Base-by-base conservation (phyloP, 768 basidiomycete genomes). In the Kwoniella europaea region DNA sequence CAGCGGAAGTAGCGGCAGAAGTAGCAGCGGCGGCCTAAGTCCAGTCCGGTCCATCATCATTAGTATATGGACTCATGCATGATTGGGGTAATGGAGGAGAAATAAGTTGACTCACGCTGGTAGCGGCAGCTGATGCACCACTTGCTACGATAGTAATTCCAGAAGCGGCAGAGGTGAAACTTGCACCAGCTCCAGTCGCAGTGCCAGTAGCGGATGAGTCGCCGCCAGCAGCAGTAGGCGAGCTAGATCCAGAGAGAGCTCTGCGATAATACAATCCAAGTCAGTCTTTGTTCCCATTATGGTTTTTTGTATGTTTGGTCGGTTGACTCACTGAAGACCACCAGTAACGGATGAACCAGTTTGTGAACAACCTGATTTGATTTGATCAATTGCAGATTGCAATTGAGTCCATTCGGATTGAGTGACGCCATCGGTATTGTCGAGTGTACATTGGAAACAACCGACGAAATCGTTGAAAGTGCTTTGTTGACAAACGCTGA, bases 391-490 rank as follows among this genome's bases (percentile, higher is more conserved):
- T 16, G 68, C 68, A 43, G 55, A 64, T 56, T 70, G 55, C 41
- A 70, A 43, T 54, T 70, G 68, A 27, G 56, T n/a, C 56, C 56
- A 57, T 29, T 64, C 62, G 24, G 56, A 58, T 15, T 55, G 52
- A n/a, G 68, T 20, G 18, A 70, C 68, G 42, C 68, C 68, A 4
- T 18, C 15, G n/a, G 62, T 53, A 29, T 63, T 63, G 22, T 57
- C 56, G 41, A 70, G n/a, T 27, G 63, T 53, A 44, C 68, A 70
- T 44, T 65, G 55, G 44, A 70, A 64, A 57, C 68, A 70, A 41
- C 55, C 62, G 24, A 62, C 46, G 46, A 70, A 63, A n/a, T 61
- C 63, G 63, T 64, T 70, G 63, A 70, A 70, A 10, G 53, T 64
- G 63, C 18, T 44, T 57, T 70, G 68, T 46, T 70, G 20, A 55